phyloP scores from a whole-genome alignment of 2,329 filamentous ascomycete genomes.

The Claviceps cyperi region DNA sequence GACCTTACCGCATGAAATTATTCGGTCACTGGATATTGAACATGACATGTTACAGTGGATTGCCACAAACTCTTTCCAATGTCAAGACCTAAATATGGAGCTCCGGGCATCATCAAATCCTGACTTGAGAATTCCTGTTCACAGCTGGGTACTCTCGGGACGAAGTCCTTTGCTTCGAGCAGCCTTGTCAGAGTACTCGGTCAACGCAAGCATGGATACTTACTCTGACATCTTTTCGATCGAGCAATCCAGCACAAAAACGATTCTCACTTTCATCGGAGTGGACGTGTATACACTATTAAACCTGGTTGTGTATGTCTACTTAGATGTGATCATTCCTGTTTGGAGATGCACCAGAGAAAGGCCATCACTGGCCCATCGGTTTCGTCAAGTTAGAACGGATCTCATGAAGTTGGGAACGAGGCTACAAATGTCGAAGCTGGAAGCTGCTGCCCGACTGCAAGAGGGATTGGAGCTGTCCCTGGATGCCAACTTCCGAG shows the following conservation, averaged over 20 bases:
- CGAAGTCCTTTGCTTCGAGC: conserved; percentile 56
- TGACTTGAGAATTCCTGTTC: conserved; percentile 60
- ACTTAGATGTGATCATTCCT: conserved; percentile 66
- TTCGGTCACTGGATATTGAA: conserved; percentile 53
- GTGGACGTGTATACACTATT: conserved; percentile 67
- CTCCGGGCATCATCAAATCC: conserved; percentile 47
- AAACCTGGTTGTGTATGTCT: conserved; percentile 66
- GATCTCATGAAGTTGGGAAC: conserved; percentile 82
- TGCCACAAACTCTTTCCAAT: conserved; percentile 21
- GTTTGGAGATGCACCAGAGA: conserved; percentile 72
- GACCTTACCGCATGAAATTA: conserved; percentile 33
- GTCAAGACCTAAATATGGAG: conserved; percentile 27
- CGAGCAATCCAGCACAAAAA: conserved; percentile 30
- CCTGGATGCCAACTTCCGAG: conserved; percentile 54
- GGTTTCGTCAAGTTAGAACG: conserved; percentile 64
- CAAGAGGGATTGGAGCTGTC: conserved; percentile 52
- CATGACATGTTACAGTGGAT: conserved; percentile 42
- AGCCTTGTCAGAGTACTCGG: conserved; percentile 43
- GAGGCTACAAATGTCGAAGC: conserved; percentile 50
- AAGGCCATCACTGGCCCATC: conserved; percentile 48
- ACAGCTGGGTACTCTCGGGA: conserved; percentile 65
- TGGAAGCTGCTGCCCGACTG: conserved; percentile 65
- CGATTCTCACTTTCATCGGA: conserved; percentile 48
- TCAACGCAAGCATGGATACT: conserved; percentile 6
- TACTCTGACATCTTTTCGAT: conserved; percentile 17